phyloP scores from a whole-genome alignment of 1,284 basidiomycete genomes.

The Ustilago nuda region DNA sequence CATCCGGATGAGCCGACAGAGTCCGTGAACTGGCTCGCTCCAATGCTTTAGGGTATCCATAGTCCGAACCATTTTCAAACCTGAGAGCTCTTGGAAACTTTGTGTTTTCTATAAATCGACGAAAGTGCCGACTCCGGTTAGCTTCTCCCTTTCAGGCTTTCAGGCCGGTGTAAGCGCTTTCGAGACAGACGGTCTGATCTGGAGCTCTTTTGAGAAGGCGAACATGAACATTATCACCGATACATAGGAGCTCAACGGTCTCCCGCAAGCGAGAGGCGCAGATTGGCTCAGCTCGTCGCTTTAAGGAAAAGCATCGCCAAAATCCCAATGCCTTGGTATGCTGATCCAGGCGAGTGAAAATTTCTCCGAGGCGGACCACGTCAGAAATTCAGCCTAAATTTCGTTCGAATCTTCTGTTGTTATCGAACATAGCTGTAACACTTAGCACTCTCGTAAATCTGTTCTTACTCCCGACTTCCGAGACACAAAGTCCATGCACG shows the following conservation, averaged over 20 bases:
- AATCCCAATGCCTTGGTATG: neutral
- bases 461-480: conserved; percentile 6
- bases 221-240: too few relatives aligned
- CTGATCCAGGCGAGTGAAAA: conserved; percentile 1
- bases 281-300: too few relatives aligned
- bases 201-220: too few relatives aligned
- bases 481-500: neutral
- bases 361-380: neutral
- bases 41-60: neutral
- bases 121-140: conserved; percentile 6
- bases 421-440: neutral
- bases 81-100: conserved; percentile 4
- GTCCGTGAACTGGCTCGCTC: neutral
- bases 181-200: too few relatives aligned
- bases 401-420: neutral
- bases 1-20: conserved; percentile 16
- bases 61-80: neutral
- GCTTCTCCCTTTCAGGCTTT: neutral
- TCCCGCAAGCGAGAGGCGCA: too few relatives aligned
- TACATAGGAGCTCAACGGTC: too few relatives aligned
- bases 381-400: neutral
- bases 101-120: neutral
- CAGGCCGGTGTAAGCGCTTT: neutral
- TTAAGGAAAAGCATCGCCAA: neutral
- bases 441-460: neutral